These are phyloP conservation scores for Exophiala alcalophila DNA, from an alignment of 2,329 filamentous ascomycete genomes.

Conservation along the genomic window DNA sequence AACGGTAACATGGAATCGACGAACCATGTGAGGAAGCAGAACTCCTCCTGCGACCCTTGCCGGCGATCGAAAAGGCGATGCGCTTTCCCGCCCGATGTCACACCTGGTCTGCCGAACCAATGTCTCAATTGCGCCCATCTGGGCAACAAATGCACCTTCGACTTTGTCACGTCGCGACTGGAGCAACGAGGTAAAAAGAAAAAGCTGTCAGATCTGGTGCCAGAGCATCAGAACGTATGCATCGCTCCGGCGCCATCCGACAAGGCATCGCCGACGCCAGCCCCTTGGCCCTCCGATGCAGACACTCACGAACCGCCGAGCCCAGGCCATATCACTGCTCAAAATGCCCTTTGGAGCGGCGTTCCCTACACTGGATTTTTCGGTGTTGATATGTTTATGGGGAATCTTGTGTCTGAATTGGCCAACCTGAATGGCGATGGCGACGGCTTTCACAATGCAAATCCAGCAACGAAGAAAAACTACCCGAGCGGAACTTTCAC, in stretches of 20 bases:
- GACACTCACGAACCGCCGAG: not conserved
- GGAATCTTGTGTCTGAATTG: slow-evolving; percentile 17
- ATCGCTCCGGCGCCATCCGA: not conserved
- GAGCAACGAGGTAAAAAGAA: slow-evolving; percentile 7
- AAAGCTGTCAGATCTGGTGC: not conserved
- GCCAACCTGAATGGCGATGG: slow-evolving; percentile 5
- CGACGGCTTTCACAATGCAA: not conserved
- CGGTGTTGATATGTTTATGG: slow-evolving; percentile 15
- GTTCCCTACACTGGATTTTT: slow-evolving; percentile 7
- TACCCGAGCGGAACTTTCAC: not conserved
- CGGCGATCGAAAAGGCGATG: slow-evolving; percentile 20
- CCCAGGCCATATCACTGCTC: not conserved
- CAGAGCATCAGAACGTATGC: not conserved
- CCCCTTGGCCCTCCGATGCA: slow-evolving; percentile 1
- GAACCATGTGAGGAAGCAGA: too few relatives aligned
- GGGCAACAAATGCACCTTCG: slow-evolving; percentile 17
- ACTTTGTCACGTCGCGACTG: slow-evolving; percentile 16
- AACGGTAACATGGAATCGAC: too few relatives aligned
- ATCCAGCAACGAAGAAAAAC: not conserved
- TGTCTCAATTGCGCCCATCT: slow-evolving; percentile 17
- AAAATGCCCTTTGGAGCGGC: slow-evolving; percentile 1
- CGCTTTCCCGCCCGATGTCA: not conserved
- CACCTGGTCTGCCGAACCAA: slow-evolving; percentile 1
- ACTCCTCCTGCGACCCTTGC: slow-evolving; percentile 20
- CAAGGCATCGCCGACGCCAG: not conserved